Evolutionary conservation across 2,329 filamentous ascomycete species (phyloP).

Genomic region (Furcasterigmium sp.): DNA sequence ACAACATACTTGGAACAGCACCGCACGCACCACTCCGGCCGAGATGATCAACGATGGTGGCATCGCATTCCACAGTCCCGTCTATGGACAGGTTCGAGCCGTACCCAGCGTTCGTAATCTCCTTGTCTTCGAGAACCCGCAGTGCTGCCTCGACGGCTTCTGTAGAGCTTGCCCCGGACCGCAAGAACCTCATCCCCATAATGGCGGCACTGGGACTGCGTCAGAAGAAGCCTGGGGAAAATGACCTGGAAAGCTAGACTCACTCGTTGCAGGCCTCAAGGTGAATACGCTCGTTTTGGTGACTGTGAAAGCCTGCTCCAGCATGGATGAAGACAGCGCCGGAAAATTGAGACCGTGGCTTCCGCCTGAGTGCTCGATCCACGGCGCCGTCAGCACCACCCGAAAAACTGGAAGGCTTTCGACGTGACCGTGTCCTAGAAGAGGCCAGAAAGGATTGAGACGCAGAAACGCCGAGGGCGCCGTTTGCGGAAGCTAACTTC

Average conservation of each 20-base stretch:
- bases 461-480: too few relatives aligned
- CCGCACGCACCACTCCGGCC: slow-evolving; percentile 92
- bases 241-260: slow-evolving; percentile 22
- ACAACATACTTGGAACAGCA: slow-evolving; percentile 73
- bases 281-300: slow-evolving; percentile 78
- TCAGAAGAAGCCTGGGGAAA: slow-evolving; percentile 4
- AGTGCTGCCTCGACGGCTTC: slow-evolving; percentile 90
- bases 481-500: background rate
- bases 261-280: slow-evolving; percentile 85
- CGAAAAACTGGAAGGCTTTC: background rate
- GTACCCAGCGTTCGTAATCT: slow-evolving; percentile 95
- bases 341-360: slow-evolving; percentile 29
- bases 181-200: slow-evolving; percentile 76
- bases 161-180: slow-evolving; percentile 70
- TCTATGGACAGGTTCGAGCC: slow-evolving; percentile 92
- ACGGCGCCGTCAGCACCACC: slow-evolving; percentile 32
- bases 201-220: slow-evolving; percentile 64
- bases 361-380: slow-evolving; percentile 31
- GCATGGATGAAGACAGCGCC: slow-evolving; percentile 92
- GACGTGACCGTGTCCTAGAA: too few relatives aligned
- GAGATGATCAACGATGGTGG: slow-evolving; percentile 83
- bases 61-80: slow-evolving; percentile 90
- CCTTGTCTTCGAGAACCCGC: slow-evolving; percentile 81
- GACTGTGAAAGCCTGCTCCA: slow-evolving; percentile 89
- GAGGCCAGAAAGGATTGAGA: too few relatives aligned